These are phyloP conservation scores for Calocybe gangraenosa DNA, from an alignment of 768 basidiomycete species.

Conservation along the genomic window DNA sequence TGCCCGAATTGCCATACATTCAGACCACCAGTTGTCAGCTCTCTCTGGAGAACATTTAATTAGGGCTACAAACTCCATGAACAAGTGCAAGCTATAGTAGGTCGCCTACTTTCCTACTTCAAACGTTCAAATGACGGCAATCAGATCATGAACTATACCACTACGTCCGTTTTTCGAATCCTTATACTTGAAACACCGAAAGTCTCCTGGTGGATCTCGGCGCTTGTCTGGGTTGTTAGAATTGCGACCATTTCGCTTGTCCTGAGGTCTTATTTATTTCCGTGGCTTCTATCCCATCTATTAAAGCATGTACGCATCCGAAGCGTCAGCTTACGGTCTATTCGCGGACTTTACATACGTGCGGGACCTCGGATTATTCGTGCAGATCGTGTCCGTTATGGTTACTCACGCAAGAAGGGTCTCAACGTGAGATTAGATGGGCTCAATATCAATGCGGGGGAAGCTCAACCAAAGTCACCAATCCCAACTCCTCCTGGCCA, in stretches of 20 bases:
- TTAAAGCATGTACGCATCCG: slow-evolving; percentile 66
- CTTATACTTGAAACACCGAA: slow-evolving; percentile 28
- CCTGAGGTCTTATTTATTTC: slow-evolving; percentile 62
- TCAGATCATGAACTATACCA: slow-evolving; percentile 8
- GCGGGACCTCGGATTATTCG: slow-evolving; percentile 49
- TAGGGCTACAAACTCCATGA: neutral
- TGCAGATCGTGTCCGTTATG: slow-evolving; percentile 70
- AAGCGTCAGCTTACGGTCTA: slow-evolving; percentile 72
- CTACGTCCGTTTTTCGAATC: slow-evolving; percentile 15
- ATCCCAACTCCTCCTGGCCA: slow-evolving; percentile 28
- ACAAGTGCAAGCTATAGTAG: neutral
- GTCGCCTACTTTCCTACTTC: neutral
- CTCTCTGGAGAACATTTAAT: neutral
- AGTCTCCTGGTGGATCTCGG: slow-evolving; percentile 32
- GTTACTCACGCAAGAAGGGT: slow-evolving; percentile 47
- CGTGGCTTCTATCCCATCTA: slow-evolving; percentile 55
- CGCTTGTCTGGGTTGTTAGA: slow-evolving; percentile 48
- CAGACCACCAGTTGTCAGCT: too few species aligned
- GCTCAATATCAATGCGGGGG: slow-evolving; percentile 47
- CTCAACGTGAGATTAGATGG: slow-evolving; percentile 64
- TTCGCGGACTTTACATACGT: slow-evolving; percentile 71
- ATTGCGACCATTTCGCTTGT: slow-evolving; percentile 52
- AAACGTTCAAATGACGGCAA: neutral
- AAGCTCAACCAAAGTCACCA: slow-evolving; percentile 19
- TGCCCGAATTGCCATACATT: too few species aligned